Evolutionary conservation across 2,329 filamentous ascomycete species (phyloP), one percentile per base, ranked within the genome.

Genomic region (Dactylonectria estremocensis): DNA sequence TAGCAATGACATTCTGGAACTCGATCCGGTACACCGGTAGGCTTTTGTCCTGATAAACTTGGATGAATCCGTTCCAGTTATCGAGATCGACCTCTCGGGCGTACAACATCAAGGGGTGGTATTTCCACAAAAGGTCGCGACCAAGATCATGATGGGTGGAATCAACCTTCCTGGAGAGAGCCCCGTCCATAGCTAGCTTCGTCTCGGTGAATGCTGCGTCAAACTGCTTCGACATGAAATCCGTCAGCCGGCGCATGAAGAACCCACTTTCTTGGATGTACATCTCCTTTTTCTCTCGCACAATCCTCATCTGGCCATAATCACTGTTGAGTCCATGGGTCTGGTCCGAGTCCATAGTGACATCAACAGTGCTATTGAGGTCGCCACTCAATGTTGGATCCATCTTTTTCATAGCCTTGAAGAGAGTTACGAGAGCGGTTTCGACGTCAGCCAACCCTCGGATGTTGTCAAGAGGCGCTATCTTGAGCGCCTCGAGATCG

Each of bases 401-500:
- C 63, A 98, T 98, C 69, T 95, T 97, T 73, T 92, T 86, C 91
- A 98, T 95, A 8, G 95, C 96, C 79, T 93, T 96, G 82, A 96
- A 98, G 7, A 99, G 86, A 13, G 92, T 91, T 13, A 95, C 89
- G 2, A 98, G 84, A 7, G 94, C 89, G 2, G 83, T 79, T 79
- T 99, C 95, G 31, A 97, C 92, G 18, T 94, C 90, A 73, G 91
- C 90, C 11, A 98, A 82, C 3, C 93, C 93, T 20, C 87, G 85
- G 1, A 88, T 79, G 55, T 89, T 91, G 66, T 94, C 93, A 8
- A 98, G 85, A 3, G 94, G 92, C 16, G 92, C 91, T 53, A 90
- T 84, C 72, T 90, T 89, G 22, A 99, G 85, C 7, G 93, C 90
- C 59, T 92, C 90, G 16, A 99, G 87, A 50, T 83, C 82, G 69